Conservation (phyloP, 2,329 filamentous ascomycete species). For the Alternaria triticina region DNA sequence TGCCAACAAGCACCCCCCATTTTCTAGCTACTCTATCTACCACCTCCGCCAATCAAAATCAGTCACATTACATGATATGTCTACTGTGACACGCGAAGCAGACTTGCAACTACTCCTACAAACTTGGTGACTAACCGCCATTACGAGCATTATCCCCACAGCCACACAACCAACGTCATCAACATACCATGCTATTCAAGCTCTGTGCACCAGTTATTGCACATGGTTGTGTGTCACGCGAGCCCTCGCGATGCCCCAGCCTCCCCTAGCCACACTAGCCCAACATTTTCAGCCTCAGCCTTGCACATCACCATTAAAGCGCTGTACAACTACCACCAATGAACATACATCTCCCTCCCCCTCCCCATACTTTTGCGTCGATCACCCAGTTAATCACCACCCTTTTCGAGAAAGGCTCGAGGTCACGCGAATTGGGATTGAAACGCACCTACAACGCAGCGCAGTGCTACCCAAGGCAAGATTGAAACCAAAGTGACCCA, state of each 20-base stretch:
- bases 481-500: neutral
- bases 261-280: neutral
- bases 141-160: neutral
- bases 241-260: neutral
- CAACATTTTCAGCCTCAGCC: constrained; percentile 1
- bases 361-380: neutral
- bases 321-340: neutral
- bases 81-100: neutral
- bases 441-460: neutral
- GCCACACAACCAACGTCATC: neutral
- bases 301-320: constrained; percentile 1
- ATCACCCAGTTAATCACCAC: neutral
- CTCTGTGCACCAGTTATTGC: neutral
- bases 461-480: neutral
- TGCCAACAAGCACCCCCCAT: constrained; percentile 1
- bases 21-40: constrained; percentile 7
- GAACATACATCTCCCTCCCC: neutral
- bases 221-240: neutral
- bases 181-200: neutral
- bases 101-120: neutral
- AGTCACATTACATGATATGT: neutral
- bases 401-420: neutral
- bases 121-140: neutral
- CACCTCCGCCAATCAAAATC: constrained; percentile 6
- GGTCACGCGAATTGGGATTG: neutral